phyloP scores from a whole-genome alignment of 2,329 filamentous ascomycete species.

The Lachnellula hyalina region DNA sequence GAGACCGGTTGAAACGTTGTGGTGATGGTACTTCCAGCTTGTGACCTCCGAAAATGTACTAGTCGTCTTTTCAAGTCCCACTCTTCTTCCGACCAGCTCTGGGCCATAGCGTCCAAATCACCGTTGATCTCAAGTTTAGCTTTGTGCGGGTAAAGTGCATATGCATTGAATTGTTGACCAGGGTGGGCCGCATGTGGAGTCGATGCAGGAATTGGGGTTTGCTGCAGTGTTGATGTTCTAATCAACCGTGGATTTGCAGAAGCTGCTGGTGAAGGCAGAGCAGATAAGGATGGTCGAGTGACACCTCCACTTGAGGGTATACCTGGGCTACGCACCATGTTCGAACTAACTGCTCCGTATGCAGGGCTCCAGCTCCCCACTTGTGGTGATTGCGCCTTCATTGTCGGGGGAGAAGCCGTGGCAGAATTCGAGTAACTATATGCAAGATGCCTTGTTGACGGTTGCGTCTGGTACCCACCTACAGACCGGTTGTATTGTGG shows the following conservation, averaged over 20 bases:
- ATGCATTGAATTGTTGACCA: constrained; percentile 29
- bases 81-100: constrained; percentile 79
- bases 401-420: constrained; percentile 35
- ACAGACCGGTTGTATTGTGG: constrained; percentile 36
- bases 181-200: constrained; percentile 36
- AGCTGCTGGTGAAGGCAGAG: constrained; percentile 21
- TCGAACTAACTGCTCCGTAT: constrained; percentile 39
- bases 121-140: constrained; percentile 80
- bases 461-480: constrained; percentile 27
- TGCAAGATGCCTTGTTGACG: constrained; percentile 37
- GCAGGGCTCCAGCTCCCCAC: constrained; percentile 42
- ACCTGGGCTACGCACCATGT: constrained; percentile 38
- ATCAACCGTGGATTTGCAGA: constrained; percentile 54
- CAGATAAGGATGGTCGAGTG: constrained; percentile 16
- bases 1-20: constrained; percentile 75
- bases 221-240: constrained; percentile 61
- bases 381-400: constrained; percentile 44
- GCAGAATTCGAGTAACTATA: constrained; percentile 39
- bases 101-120: constrained; percentile 77
- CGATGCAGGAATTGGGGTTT: constrained; percentile 43
- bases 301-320: constrained; percentile 32
- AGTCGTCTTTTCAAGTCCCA: constrained; percentile 73
- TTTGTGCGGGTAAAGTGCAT: constrained; percentile 75
- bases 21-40: constrained; percentile 75
- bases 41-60: constrained; percentile 80